phyloP scores from a whole-genome alignment of 495 filamentous ascomycete genomes.

The Tuber borchii region DNA sequence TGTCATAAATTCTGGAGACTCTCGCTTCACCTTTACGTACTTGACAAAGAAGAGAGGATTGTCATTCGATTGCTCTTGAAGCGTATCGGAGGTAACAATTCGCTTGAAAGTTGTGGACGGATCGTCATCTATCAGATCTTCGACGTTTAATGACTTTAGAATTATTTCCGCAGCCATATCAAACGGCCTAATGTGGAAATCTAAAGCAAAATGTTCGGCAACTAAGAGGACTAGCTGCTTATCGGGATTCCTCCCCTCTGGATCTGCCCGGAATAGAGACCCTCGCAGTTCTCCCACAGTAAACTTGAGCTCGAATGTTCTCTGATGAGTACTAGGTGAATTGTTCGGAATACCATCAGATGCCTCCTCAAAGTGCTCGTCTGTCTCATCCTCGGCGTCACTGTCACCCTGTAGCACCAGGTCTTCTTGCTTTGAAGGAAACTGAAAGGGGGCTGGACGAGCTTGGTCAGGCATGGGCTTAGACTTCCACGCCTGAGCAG shows the following conservation, averaged over 20 bases:
- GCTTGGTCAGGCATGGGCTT: slow-evolving; percentile 27
- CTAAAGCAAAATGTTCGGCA: slow-evolving; percentile 78
- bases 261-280: slow-evolving; percentile 79
- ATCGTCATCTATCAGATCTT: slow-evolving; percentile 88
- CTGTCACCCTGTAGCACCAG: slow-evolving; percentile 73
- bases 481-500: slow-evolving; percentile 15
- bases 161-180: slow-evolving; percentile 89
- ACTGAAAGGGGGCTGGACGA: slow-evolving; percentile 58
- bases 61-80: slow-evolving; percentile 54
- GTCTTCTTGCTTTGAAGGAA: slow-evolving; percentile 61
- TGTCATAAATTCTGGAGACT: slow-evolving; percentile 86
- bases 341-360: slow-evolving; percentile 54
- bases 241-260: slow-evolving; percentile 68
- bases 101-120: slow-evolving; percentile 90
- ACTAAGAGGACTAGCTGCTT: slow-evolving; percentile 82
- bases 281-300: slow-evolving; percentile 87
- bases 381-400: slow-evolving; percentile 60
- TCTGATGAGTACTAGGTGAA: slow-evolving; percentile 69
- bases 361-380: slow-evolving; percentile 57
- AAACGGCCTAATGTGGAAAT: slow-evolving; percentile 78
- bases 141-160: slow-evolving; percentile 78
- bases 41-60: slow-evolving; percentile 82
- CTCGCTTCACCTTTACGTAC: slow-evolving; percentile 77
- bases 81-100: slow-evolving; percentile 74
- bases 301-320: slow-evolving; percentile 92